Evolutionary conservation across 2,329 filamentous ascomycete species (phyloP), one percentile per base, ranked within the genome.

Genomic region (Arthrobotrys iridis): DNA sequence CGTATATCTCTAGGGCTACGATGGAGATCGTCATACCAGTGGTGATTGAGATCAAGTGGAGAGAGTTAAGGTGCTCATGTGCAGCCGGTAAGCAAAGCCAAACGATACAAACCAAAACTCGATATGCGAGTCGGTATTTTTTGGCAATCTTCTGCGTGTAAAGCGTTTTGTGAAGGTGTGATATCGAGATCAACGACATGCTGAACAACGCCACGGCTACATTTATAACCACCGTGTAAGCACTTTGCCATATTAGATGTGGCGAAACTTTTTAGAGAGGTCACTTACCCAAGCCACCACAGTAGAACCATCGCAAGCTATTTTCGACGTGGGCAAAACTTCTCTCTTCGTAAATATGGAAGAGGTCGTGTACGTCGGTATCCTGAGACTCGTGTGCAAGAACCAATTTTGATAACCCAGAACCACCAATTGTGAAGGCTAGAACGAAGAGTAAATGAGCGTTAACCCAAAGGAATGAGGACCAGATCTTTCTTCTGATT

Each of bases 291-390:
- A 89, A 83, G 0, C 88, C 88, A n/a, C 83, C 84, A 80, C 88
- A 90, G 80, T 90, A 90, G 80, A 88, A 90, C 83, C 87, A 88
- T 11, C 87, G 84, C 15, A 89, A 83, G 1, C 87, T 87, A 5
- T 81, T 73, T 4, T 82, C 79, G n/a, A 90, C 82, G n/a, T 86
- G 82, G 0, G 81, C 80, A 64, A 86, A 85, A 0, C 86, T 85
- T 48, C 84, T 83, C 0, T 81, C 81, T 18, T 83, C 81, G 78
- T 88, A 89, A 11, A 82, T 80, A 26, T 86, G 84, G 4, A 85
- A 86, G 0, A 90, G 82, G 30, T 83, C 82, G 6, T 86, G 82
- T 0, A 83, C 73, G 35, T 87, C 82, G 0, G 87, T 81, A 70
- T 85, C 81, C 1, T 82, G 77, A 35, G 83, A 84, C 80, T 90